phyloP scores from a whole-genome alignment of 495 filamentous ascomycete genomes.

The Daldinia caldariorum region DNA sequence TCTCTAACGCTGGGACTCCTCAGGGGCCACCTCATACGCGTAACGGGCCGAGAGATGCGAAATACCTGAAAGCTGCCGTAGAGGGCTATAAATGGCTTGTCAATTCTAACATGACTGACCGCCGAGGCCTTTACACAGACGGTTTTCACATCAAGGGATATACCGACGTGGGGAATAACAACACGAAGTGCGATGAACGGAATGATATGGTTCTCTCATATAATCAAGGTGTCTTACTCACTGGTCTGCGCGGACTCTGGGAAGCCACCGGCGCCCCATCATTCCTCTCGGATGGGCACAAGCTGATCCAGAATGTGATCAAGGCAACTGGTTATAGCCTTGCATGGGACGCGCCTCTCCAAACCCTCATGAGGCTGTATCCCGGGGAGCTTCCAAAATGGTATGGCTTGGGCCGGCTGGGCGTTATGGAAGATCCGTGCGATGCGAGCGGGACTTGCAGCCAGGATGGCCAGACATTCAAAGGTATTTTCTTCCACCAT shows the following conservation, averaged over 20 bases:
- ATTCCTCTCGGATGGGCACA: constrained; percentile 84
- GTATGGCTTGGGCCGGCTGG: constrained; percentile 78
- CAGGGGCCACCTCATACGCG: neutral
- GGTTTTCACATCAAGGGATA: constrained; percentile 89
- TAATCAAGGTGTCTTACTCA: constrained; percentile 95
- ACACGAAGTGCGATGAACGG: constrained; percentile 76
- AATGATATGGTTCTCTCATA: constrained; percentile 95
- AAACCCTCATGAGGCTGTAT: constrained; percentile 36
- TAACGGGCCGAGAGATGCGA: constrained; percentile 65
- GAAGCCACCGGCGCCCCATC: constrained; percentile 69
- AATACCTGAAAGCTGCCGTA: constrained; percentile 74
- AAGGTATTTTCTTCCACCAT: constrained; percentile 94
- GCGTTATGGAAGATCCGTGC: constrained; percentile 86
- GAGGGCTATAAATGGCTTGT: constrained; percentile 85
- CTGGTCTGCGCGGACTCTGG: constrained; percentile 83
- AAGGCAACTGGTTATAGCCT: constrained; percentile 78
- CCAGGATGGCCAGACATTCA: constrained; percentile 92
- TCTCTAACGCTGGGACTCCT: constrained; percentile 46
- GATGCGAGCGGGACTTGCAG: constrained; percentile 79
- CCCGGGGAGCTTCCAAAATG: constrained; percentile 60
- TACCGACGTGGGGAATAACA: constrained; percentile 55
- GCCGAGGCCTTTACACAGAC: constrained; percentile 81
- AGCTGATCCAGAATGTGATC: constrained; percentile 75
- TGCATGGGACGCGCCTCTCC: constrained; percentile 45
- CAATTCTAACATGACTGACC: constrained; percentile 81